Percentiles rank a stretch among this genome's conserved stretches.
Conservation (phyloP, 164 flowering plant genomes). For the Tetracentron sinense region DNA sequence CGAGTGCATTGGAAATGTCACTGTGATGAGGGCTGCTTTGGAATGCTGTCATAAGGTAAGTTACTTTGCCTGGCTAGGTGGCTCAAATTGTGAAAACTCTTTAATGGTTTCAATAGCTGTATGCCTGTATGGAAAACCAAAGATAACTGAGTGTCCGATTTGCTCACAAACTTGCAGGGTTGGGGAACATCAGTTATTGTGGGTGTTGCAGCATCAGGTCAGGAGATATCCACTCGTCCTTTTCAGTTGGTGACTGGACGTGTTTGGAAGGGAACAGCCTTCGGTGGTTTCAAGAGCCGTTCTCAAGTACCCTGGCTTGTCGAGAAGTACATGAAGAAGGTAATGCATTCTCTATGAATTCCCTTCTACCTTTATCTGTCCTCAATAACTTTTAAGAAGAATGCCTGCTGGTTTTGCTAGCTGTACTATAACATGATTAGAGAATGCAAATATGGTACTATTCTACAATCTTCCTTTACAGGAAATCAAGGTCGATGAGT, state of each 20-base stretch:
- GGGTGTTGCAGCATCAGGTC: constrained; percentile 96
- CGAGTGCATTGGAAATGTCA: constrained; percentile 96
- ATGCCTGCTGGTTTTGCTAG: not conserved
- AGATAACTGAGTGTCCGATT: too few species aligned
- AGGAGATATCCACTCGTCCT: constrained; percentile 96
- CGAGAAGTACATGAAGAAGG: constrained; percentile 98
- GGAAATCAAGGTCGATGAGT: constrained; percentile 98
- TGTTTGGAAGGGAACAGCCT: constrained; percentile 99
- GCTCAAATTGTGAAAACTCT: not conserved
- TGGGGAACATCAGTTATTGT: constrained; percentile 99
- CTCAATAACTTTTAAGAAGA: not conserved
- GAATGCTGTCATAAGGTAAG: constrained; percentile 98
- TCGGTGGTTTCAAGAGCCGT: constrained; percentile 99
- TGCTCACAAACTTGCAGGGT: constrained; percentile 46
- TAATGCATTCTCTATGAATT: constrained; percentile 12
- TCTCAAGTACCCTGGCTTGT: constrained; percentile 99
- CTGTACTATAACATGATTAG: not conserved
- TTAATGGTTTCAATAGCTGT: too few species aligned
- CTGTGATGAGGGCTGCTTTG: constrained; percentile 91
- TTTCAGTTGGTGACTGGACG: constrained; percentile 98
- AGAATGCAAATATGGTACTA: not conserved
- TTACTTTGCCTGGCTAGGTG: not conserved
- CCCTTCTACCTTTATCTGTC: not conserved
- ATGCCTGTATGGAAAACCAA: too few species aligned
- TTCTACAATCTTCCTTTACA: constrained; percentile 24